Percentiles rank a stretch among this genome's conserved stretches.
These are phyloP conservation scores for Fusarium poae DNA, from an alignment of 2,329 filamentous ascomycete genomes.

Conservation along the genomic window DNA sequence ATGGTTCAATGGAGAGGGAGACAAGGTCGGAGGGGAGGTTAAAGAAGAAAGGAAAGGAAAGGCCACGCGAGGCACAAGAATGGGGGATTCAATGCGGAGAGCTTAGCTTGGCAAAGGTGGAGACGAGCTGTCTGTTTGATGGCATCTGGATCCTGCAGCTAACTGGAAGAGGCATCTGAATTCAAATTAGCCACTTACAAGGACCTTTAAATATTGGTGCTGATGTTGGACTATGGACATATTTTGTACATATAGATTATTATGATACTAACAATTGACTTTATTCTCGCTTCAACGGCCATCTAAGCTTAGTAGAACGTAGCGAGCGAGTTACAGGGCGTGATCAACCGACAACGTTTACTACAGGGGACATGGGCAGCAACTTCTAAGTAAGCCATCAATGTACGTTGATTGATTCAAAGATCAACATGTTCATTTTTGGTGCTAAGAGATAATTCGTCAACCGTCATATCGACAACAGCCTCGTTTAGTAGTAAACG, in stretches of 20 bases:
- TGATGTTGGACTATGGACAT: neutral
- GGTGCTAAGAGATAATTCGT: neutral
- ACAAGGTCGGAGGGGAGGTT: constrained; percentile 30
- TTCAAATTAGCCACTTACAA: constrained; percentile 12
- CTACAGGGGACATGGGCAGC: neutral
- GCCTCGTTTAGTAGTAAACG: neutral
- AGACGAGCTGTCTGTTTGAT: constrained; percentile 29
- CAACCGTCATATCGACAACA: neutral
- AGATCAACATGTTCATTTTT: neutral
- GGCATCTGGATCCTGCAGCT: constrained; percentile 30
- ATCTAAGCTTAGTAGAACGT: neutral
- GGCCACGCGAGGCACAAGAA: constrained; percentile 47
- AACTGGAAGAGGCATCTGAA: constrained; percentile 33
- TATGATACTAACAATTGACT: neutral
- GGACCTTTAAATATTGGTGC: neutral
- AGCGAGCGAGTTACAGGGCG: constrained; percentile 1
- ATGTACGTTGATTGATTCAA: neutral
- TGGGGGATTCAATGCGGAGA: constrained; percentile 40
- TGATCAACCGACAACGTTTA: neutral
- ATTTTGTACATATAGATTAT: neutral
- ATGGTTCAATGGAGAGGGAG: constrained; percentile 41
- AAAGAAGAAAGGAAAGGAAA: constrained; percentile 34
- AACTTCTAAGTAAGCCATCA: neutral
- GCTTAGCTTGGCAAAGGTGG: constrained; percentile 43
- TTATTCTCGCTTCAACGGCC: neutral